Evolutionary conservation across 306 rosid genomes (phyloP).

Genomic region (Vachellia collinsii): DNA sequence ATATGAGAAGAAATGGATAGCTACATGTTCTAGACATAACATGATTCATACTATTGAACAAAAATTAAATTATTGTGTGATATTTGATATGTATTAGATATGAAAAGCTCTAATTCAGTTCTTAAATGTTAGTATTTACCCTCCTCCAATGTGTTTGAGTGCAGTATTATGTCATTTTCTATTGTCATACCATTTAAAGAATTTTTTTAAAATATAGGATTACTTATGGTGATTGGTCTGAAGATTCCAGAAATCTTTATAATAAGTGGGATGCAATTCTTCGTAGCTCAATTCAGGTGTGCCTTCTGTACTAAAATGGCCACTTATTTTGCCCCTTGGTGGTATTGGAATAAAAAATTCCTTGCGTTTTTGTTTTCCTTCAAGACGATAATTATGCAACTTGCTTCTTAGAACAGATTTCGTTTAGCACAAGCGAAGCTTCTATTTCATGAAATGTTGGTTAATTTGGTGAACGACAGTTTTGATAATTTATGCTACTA

Average conservation of each 20-base stretch:
- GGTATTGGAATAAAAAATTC: not conserved
- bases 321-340: not conserved
- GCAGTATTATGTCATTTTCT: not conserved
- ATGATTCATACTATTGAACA: not conserved
- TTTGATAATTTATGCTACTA: not conserved
- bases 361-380: not conserved
- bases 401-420: not conserved
- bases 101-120: not conserved
- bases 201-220: slow-evolving; percentile 56
- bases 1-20: too few relatives aligned
- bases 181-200: slow-evolving; percentile 6
- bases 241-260: slow-evolving; percentile 60
- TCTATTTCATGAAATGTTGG: not conserved
- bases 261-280: slow-evolving; percentile 88
- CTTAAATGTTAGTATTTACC: not conserved
- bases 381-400: not conserved
- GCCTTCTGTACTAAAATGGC: not conserved
- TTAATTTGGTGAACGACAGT: not conserved
- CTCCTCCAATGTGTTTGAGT: slow-evolving; percentile 1
- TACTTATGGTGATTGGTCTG: slow-evolving; percentile 78
- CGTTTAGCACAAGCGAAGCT: not conserved
- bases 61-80: not conserved
- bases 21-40: not conserved
- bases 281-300: slow-evolving; percentile 81
- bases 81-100: not conserved